These are phyloP conservation scores for Amphicarpaea edgeworthii DNA, from an alignment of 306 rosid species.

Conservation along the genomic window DNA sequence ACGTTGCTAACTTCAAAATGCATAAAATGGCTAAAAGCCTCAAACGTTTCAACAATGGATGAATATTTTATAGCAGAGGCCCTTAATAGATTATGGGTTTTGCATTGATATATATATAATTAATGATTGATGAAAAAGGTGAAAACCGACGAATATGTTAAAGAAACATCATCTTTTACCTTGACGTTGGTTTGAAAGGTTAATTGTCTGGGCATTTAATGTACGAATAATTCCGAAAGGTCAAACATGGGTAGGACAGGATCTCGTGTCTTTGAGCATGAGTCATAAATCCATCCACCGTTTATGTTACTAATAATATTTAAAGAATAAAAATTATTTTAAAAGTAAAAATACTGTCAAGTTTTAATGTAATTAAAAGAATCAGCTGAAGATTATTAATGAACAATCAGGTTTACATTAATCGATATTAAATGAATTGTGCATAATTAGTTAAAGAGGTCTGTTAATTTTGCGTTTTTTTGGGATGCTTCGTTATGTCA, in stretches of 20 bases:
- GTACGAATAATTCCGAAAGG: constrained; percentile 7
- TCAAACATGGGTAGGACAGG: constrained; percentile 18
- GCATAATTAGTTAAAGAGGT: neutral
- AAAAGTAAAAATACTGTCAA: neutral
- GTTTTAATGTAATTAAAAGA: neutral
- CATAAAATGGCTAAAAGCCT: constrained; percentile 7
- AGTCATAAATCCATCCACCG: neutral
- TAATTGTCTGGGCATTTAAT: constrained; percentile 14
- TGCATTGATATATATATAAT: neutral
- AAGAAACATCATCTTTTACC: neutral
- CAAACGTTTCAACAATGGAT: neutral
- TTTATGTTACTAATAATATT: neutral
- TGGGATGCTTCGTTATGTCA: neutral
- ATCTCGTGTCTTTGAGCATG: constrained; percentile 7
- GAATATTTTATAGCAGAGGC: neutral
- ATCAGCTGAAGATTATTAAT: neutral
- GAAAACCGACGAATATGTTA: constrained; percentile 3
- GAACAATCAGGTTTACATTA: neutral
- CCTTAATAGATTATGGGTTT: neutral
- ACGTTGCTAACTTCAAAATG: neutral
- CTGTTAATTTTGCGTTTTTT: no score
- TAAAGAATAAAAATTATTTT: neutral
- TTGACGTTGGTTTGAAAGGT: constrained; percentile 1
- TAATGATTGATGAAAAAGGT: neutral
- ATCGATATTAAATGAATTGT: neutral